phyloP scores from a whole-genome alignment of 164 flowering plant genomes.

The Kalanchoe fedtschenkoi region DNA sequence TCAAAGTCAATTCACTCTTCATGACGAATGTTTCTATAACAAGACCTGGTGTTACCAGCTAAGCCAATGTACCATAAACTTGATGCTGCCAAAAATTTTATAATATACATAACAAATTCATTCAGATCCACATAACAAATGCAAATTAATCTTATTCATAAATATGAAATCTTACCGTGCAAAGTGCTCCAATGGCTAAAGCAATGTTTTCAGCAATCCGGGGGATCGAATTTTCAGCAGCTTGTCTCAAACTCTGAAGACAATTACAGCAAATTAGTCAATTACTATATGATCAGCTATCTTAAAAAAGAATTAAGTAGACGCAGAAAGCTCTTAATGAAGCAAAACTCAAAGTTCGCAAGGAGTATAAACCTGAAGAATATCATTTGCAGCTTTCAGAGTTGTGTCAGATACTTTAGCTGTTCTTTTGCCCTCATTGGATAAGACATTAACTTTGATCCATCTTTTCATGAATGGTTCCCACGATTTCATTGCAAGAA shows the following conservation, averaged over 20 bases:
- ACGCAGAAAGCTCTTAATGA: neutral
- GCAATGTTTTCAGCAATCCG: constrained; percentile 79
- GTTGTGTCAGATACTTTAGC: constrained; percentile 31
- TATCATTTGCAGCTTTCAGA: constrained; percentile 58
- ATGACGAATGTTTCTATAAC: no score
- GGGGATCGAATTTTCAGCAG: constrained; percentile 75
- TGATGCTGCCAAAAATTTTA: neutral
- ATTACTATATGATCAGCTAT: neutral
- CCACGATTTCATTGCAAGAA: constrained; percentile 85
- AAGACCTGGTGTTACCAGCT: no score
- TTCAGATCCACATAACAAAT: neutral
- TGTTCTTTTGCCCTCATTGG: constrained; percentile 28
- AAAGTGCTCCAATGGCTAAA: constrained; percentile 76
- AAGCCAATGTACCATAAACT: neutral
- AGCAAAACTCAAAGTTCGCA: neutral
- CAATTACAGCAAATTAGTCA: constrained; percentile 7
- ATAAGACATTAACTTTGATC: constrained; percentile 39
- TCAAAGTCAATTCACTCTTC: no score
- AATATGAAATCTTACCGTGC: constrained; percentile 43
- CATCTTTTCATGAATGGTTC: constrained; percentile 75
- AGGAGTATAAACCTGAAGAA: constrained; percentile 54
- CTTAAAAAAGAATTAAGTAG: neutral
- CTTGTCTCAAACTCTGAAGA: constrained; percentile 38
- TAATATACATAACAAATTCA: neutral
- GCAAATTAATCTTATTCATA: neutral